Conservation (phyloP, 2,329 filamentous ascomycete genomes). For the Aspergillus fumigatus region DNA sequence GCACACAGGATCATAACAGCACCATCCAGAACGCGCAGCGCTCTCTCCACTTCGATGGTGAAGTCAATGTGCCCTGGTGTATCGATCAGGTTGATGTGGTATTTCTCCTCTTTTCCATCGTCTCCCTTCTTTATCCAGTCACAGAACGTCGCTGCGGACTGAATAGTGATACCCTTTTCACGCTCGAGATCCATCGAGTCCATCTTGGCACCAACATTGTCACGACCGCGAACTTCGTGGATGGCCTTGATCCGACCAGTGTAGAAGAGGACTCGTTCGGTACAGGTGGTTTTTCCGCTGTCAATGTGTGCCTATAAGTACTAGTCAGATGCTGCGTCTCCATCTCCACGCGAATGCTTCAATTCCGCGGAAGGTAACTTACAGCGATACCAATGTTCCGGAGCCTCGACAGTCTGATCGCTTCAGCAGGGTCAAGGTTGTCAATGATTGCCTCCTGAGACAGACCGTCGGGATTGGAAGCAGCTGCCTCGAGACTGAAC, state of each 20-base stretch:
- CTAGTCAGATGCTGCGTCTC: neutral
- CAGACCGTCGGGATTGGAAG: slow-evolving; percentile 52
- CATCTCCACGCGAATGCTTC: neutral
- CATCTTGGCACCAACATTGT: slow-evolving; percentile 97
- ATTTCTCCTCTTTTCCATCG: slow-evolving; percentile 78
- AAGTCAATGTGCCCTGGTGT: slow-evolving; percentile 99
- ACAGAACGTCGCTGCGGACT: slow-evolving; percentile 95
- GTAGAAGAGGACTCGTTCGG: slow-evolving; percentile 96
- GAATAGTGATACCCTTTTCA: slow-evolving; percentile 98
- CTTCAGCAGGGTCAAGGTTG: slow-evolving; percentile 76
- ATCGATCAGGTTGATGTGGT: slow-evolving; percentile 98
- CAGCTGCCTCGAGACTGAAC: slow-evolving; percentile 52
- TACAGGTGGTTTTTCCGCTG: slow-evolving; percentile 94
- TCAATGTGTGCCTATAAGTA: slow-evolving; percentile 80
- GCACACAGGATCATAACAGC: slow-evolving; percentile 98
- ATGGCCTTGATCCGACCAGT: slow-evolving; percentile 95
- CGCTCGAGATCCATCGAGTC: slow-evolving; percentile 98
- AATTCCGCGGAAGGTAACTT: slow-evolving; percentile 30
- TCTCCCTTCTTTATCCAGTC: slow-evolving; percentile 84
- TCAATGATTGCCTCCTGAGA: slow-evolving; percentile 66
- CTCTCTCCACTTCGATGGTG: slow-evolving; percentile 96
- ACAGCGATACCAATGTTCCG: slow-evolving; percentile 98
- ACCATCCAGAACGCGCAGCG: slow-evolving; percentile 88
- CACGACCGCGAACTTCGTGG: slow-evolving; percentile 86
- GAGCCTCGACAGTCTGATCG: slow-evolving; percentile 70